Evolutionary conservation across 2,329 filamentous ascomycete species (phyloP), one percentile per base, ranked within the genome.

Genomic region (Emergomyces orientalis): DNA sequence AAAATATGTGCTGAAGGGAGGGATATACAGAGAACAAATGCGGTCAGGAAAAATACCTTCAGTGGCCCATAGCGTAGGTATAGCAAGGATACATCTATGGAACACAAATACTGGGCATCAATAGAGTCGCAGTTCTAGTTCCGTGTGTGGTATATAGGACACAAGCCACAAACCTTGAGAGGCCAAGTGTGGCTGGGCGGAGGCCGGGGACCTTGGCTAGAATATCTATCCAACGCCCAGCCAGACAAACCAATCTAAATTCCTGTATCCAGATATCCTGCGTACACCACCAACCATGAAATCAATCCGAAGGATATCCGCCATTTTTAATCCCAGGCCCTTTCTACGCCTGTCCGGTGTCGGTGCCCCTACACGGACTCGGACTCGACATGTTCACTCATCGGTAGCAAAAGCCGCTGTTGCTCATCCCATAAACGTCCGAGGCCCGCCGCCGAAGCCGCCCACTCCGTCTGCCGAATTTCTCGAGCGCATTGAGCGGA

Each of bases 381-480:
- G 74, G 32, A 41, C 64, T 49, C 74, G 74, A 39, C 70, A 63
- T 63, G 71, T 78, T 43, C 73, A 76, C 65, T 73, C 71, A 3
- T 72, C 72, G 17, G 63, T 69, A 22, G 66, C 68, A 39, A 78
- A 77, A 64, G 72, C 75, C 60, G 84, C 84, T 9, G 81, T 81
- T 58, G 83, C 84, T 17, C 77, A 86, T 63, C 80, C 83, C 65
- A 79, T 84, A 61, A 85, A 82, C 13, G 80, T 84, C 13, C 78
- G 83, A 58, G 84, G 84, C 3, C 84, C 84, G 60, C 85, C 85
- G 45, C 85, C 85, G 2, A 79, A 79, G 67, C 79, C 82, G 25
- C 85, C 85, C 19, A 75, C 78, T 58, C 78, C 82, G 5, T 72
- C 79, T 8, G 75, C 80, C 19, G 78, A 79, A 63, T 78, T 81